These are phyloP conservation scores for Kondoa malvinella DNA, from an alignment of 768 basidiomycete genomes.

Conservation along the genomic window DNA sequence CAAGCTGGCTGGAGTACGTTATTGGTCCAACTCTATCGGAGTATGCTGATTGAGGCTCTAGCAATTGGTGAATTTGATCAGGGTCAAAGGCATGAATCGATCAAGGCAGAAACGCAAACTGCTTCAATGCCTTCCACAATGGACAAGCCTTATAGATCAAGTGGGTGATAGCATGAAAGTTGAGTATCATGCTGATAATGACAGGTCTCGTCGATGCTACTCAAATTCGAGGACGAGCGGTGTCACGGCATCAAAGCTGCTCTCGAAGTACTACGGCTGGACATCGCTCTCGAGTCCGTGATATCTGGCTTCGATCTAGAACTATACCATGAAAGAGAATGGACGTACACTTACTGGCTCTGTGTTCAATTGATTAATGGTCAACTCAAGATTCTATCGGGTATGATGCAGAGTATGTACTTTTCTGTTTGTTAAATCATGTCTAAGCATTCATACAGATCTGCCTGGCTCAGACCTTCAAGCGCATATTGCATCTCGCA, in stretches of 20 bases:
- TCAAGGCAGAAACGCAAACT: neutral
- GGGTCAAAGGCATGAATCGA: neutral
- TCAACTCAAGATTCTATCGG: neutral
- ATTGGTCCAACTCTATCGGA: no score
- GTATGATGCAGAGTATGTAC: neutral
- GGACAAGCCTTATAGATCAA: neutral
- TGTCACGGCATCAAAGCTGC: neutral
- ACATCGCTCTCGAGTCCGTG: neutral
- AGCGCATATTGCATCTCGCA: neutral
- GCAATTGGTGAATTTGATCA: neutral
- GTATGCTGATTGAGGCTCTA: no score
- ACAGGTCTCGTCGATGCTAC: neutral
- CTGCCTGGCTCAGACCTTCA: neutral
- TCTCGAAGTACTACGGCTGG: neutral
- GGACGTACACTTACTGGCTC: neutral
- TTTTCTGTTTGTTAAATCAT: neutral
- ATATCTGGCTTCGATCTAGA: neutral
- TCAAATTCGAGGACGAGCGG: neutral
- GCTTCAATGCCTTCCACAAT: neutral
- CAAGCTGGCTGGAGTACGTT: neutral
- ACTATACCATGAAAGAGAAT: neutral
- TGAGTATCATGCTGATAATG: neutral
- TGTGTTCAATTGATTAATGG: neutral
- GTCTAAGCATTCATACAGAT: neutral
- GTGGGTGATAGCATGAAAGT: neutral